Percentiles rank a stretch among this genome's conserved stretches.
phyloP scores from a whole-genome alignment of 2,329 filamentous ascomycete genomes.

The Ascochyta rabiei region DNA sequence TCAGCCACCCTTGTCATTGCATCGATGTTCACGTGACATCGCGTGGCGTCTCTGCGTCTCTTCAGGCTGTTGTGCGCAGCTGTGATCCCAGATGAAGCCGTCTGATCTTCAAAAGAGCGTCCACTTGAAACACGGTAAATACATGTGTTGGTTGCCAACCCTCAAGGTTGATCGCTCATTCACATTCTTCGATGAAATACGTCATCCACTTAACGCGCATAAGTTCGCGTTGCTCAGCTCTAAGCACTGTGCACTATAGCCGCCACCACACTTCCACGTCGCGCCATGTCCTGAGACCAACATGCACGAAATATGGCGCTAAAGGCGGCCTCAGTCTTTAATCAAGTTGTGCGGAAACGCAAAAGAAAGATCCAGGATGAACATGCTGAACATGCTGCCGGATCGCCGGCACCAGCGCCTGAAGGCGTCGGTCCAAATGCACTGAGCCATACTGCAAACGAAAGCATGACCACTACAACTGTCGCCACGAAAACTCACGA shows the following conservation, averaged over 20 bases:
- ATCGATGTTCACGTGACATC: slow-evolving; percentile 1
- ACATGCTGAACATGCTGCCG: slow-evolving; percentile 18
- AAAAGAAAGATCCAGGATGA: slow-evolving; percentile 45
- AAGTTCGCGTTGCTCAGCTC: neutral
- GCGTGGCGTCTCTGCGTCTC: neutral
- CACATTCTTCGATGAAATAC: neutral
- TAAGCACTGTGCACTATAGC: neutral
- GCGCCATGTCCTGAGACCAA: neutral
- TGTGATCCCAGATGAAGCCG: neutral
- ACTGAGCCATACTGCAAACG: slow-evolving; percentile 12
- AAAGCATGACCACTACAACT: slow-evolving; percentile 47
- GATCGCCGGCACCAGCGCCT: slow-evolving; percentile 10
- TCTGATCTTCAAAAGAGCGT: neutral
- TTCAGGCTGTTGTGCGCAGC: neutral
- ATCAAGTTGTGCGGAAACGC: slow-evolving; percentile 53
- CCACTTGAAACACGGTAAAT: neutral
- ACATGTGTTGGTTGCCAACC: neutral
- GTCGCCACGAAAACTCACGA: slow-evolving; percentile 64
- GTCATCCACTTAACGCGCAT: slow-evolving; percentile 8
- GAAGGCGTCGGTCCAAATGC: slow-evolving; percentile 5
- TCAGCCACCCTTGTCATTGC: neutral
- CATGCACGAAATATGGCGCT: slow-evolving; percentile 24
- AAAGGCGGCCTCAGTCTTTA: slow-evolving; percentile 54
- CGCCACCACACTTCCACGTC: slow-evolving; percentile 3
- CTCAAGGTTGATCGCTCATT: neutral